These are phyloP conservation scores for Aspergillus sp. DNA, from an alignment of 2,329 filamentous ascomycete species.

Conservation along the genomic window DNA sequence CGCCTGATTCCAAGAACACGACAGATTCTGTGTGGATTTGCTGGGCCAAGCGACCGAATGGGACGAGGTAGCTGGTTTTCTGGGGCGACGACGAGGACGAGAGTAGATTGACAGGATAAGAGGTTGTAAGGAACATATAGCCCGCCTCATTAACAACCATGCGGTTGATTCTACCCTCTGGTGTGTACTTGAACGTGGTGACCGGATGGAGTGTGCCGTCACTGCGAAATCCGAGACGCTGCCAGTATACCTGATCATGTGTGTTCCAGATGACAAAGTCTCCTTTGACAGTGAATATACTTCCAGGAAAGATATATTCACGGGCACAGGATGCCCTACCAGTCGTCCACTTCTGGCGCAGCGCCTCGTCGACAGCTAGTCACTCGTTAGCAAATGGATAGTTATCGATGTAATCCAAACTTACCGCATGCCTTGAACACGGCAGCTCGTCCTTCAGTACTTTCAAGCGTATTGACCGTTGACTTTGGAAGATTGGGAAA, in stretches of 20 bases:
- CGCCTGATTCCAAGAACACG: background rate
- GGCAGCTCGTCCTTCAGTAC: background rate
- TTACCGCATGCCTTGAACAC: background rate
- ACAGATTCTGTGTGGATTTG: background rate
- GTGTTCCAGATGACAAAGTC: background rate
- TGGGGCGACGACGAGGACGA: too few species aligned
- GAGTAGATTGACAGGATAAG: too few species aligned
- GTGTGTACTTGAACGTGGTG: background rate
- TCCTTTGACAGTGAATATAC: background rate
- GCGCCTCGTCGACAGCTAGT: background rate
- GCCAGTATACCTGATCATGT: background rate
- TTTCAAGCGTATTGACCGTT: background rate
- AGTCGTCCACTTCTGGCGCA: background rate
- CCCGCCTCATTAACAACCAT: background rate
- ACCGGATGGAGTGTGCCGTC: background rate
- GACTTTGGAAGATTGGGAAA: background rate
- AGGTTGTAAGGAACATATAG: background rate
- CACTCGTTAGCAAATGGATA: background rate
- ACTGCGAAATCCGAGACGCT: background rate
- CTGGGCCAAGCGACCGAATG: too few species aligned
- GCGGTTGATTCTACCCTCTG: background rate
- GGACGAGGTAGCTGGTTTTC: too few species aligned
- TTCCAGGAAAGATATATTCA: background rate
- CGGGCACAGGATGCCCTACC: background rate
- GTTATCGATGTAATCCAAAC: rapidly evolving